Conservation (phyloP, 2,329 filamentous ascomycete species). For the Hymenoscyphus scutula region DNA sequence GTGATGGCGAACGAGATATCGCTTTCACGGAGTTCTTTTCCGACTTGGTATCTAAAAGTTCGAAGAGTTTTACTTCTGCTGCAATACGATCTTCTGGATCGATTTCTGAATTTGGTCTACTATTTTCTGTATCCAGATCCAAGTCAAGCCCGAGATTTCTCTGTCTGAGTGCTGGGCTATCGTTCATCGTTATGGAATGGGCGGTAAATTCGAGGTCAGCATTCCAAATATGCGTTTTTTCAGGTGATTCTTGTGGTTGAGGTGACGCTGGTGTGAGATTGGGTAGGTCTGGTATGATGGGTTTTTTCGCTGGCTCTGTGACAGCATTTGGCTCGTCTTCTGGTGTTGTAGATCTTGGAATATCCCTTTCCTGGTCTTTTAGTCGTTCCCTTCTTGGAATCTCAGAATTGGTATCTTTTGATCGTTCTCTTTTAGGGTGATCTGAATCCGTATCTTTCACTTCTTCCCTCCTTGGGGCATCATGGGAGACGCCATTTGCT, state of each 20-base stretch:
- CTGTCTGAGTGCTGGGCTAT: slow-evolving; percentile 29
- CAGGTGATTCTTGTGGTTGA: slow-evolving; percentile 19
- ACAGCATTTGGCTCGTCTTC: not conserved
- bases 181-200: slow-evolving; percentile 26
- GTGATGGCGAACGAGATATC: slow-evolving; percentile 18
- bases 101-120: slow-evolving; percentile 26
- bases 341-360: not conserved
- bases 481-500: not conserved
- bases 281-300: not conserved
- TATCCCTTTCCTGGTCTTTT: not conserved
- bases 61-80: slow-evolving; percentile 30
- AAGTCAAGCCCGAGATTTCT: slow-evolving; percentile 19
- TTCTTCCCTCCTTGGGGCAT: not conserved
- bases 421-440: not conserved
- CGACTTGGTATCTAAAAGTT: slow-evolving; percentile 30
- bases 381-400: not conserved
- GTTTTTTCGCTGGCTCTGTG: not conserved
- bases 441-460: too few relatives aligned
- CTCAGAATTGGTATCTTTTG: not conserved
- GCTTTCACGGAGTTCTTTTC: slow-evolving; percentile 25
- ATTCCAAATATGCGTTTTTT: slow-evolving; percentile 27
- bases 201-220: slow-evolving; percentile 34
- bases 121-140: slow-evolving; percentile 16
- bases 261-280: slow-evolving; percentile 27
- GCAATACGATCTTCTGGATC: slow-evolving; percentile 32